Conservation (phyloP, 1,284 basidiomycete species). For the Volvariella surrecta region DNA sequence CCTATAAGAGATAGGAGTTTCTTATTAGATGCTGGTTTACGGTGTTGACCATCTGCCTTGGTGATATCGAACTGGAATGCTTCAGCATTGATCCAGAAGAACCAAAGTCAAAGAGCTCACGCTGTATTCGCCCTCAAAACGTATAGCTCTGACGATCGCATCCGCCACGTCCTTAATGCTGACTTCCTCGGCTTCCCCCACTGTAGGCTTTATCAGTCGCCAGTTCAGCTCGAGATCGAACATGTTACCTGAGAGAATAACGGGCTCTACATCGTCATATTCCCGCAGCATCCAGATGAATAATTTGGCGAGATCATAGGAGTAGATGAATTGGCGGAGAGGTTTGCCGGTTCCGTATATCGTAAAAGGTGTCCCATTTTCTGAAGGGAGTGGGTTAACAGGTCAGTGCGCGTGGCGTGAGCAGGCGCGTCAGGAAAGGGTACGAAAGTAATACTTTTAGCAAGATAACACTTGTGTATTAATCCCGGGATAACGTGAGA, state of each 20-base stretch:
- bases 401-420: too few species aligned
- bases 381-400: too few species aligned
- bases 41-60: conserved; percentile 79
- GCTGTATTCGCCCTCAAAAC: conserved; percentile 65
- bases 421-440: not conserved
- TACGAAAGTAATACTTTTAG: conserved; percentile 55
- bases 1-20: conserved; percentile 67
- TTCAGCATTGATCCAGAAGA: conserved; percentile 1
- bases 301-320: conserved; percentile 84
- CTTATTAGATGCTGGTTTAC: conserved; percentile 89
- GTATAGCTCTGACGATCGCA: conserved; percentile 72
- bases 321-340: conserved; percentile 89
- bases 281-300: conserved; percentile 89
- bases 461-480: conserved; percentile 83
- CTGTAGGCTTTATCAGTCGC: conserved; percentile 25
- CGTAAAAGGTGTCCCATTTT: conserved; percentile 74
- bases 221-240: not conserved
- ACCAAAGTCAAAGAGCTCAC: conserved; percentile 26
- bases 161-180: conserved; percentile 82
- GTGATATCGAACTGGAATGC: conserved; percentile 51
- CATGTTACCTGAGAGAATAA: conserved; percentile 72
- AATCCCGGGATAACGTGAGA: conserved; percentile 88
- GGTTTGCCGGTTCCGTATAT: conserved; percentile 85
- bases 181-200: conserved; percentile 85
- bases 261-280: conserved; percentile 82